Conservation (phyloP, 129 eudicot species). For the Mikania micrantha region DNA sequence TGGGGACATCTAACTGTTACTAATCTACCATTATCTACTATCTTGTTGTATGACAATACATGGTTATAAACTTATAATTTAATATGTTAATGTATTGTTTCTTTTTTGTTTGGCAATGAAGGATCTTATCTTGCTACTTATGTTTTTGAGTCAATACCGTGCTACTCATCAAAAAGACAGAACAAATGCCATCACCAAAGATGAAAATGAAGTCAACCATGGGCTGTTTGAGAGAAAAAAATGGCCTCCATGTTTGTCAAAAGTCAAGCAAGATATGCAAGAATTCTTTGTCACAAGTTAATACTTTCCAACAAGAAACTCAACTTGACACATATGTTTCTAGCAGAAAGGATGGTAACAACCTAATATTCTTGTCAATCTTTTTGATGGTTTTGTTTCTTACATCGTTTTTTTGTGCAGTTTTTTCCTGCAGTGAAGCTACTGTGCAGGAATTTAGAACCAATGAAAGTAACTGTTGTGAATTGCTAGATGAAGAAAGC, state of each 20-base stretch:
- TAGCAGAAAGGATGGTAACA: slow-evolving; percentile 49
- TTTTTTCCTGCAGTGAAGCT: slow-evolving; percentile 29
- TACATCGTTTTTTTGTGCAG: slow-evolving; percentile 26
- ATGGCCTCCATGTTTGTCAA: slow-evolving; percentile 63
- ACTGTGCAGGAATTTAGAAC: slow-evolving; percentile 25
- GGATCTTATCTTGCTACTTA: slow-evolving; percentile 32
- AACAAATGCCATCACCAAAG: slow-evolving; percentile 89
- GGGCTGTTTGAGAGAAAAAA: slow-evolving; percentile 60
- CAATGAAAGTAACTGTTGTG: slow-evolving; percentile 34
- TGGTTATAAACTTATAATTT: background rate
- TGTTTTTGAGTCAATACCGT: slow-evolving; percentile 34
- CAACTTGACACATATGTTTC: slow-evolving; percentile 25
- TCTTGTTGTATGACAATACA: background rate
- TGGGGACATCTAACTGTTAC: no score
- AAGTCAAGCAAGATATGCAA: slow-evolving; percentile 69
- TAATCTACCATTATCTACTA: background rate
- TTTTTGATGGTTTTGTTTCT: background rate
- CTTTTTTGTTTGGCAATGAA: slow-evolving; percentile 12
- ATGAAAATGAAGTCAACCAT: slow-evolving; percentile 79
- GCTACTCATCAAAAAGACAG: slow-evolving; percentile 23
- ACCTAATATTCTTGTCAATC: background rate
- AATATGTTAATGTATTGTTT: background rate
- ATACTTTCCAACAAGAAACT: slow-evolving; percentile 32
- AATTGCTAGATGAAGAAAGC: slow-evolving; percentile 33
- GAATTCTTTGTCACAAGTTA: slow-evolving; percentile 40